Conservation (phyloP, 768 basidiomycete genomes). For the Hygrophoropsis aurantiaca region DNA sequence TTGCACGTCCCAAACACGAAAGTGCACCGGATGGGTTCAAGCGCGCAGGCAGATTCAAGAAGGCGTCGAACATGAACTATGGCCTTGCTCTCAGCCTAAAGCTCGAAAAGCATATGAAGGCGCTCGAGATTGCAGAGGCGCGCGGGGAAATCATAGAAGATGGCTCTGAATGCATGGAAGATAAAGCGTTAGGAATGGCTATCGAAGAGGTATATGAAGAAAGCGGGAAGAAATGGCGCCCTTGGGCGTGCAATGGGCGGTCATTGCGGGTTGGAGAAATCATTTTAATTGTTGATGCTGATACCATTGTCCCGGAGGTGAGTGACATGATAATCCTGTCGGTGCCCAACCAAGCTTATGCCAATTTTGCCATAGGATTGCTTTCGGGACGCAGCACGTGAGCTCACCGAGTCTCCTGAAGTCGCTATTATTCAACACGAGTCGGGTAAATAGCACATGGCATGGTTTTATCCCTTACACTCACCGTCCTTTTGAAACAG, state of each 20-base stretch:
- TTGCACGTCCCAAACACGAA: slow-evolving; percentile 76
- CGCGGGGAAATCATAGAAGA: slow-evolving; percentile 41
- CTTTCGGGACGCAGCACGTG: slow-evolving; percentile 82
- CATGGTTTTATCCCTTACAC: not conserved
- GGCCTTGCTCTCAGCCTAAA: slow-evolving; percentile 68
- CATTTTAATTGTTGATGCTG: slow-evolving; percentile 84
- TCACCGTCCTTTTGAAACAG: slow-evolving; percentile 15
- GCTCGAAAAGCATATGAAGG: slow-evolving; percentile 42
- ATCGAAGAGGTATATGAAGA: slow-evolving; percentile 72
- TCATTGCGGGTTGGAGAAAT: slow-evolving; percentile 76
- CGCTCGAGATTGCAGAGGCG: slow-evolving; percentile 22
- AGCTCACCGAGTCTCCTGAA: slow-evolving; percentile 77
- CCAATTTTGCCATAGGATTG: slow-evolving; percentile 53
- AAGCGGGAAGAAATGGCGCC: slow-evolving; percentile 56
- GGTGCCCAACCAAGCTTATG: not conserved
- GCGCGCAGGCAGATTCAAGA: slow-evolving; percentile 88
- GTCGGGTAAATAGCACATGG: slow-evolving; percentile 45
- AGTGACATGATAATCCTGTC: not conserved
- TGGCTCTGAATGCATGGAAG: slow-evolving; percentile 46
- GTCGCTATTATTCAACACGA: slow-evolving; percentile 93
- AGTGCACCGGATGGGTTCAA: slow-evolving; percentile 63
- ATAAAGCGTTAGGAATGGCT: slow-evolving; percentile 68
- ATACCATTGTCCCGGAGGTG: slow-evolving; percentile 80
- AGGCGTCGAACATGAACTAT: slow-evolving; percentile 89
- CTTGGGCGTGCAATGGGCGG: slow-evolving; percentile 78